These are phyloP conservation scores for Lasiosphaeria ovina DNA, from an alignment of 495 filamentous ascomycete species.

Conservation along the genomic window DNA sequence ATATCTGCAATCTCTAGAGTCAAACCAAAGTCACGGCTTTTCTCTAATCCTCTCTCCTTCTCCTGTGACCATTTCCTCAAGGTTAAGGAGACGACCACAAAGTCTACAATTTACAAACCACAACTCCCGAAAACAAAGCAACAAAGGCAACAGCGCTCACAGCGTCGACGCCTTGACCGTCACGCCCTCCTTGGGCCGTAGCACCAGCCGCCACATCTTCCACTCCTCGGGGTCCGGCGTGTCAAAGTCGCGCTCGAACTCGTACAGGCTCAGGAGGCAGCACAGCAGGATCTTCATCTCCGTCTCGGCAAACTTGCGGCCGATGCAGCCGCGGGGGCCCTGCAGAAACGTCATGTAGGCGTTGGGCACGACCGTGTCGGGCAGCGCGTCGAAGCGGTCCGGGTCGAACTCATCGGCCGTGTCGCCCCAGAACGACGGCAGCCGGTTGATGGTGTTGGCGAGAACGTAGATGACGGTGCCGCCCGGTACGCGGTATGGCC, in stretches of 20 bases:
- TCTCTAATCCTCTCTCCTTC: no score
- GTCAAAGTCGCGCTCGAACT: conserved; percentile 36
- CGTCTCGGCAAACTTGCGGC: conserved; percentile 40
- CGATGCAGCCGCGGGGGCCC: conserved; percentile 40
- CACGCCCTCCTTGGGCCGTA: conserved; percentile 51
- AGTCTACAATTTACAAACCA: no score
- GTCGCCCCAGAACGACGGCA: conserved; percentile 37
- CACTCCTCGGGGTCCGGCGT: conserved; percentile 47
- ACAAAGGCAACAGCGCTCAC: conserved; percentile 1
- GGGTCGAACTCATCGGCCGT: conserved; percentile 38
- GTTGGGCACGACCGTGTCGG: conserved; percentile 30
- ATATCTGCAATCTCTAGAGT: no score
- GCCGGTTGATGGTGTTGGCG: conserved; percentile 40
- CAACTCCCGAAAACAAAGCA: background rate
- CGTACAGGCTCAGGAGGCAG: conserved; percentile 34
- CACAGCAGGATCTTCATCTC: conserved; percentile 43
- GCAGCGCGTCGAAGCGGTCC: conserved; percentile 38
- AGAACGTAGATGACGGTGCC: conserved; percentile 36
- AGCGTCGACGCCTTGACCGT: conserved; percentile 39
- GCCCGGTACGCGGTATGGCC: conserved; percentile 27
- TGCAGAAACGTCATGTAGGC: conserved; percentile 42
- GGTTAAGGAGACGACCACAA: no score
- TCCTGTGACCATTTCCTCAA: no score
- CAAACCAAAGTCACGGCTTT: no score
- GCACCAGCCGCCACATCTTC: conserved; percentile 55